Base-by-base conservation (phyloP, 441 rosid genomes). In the Eutrema salsugineum region DNA sequence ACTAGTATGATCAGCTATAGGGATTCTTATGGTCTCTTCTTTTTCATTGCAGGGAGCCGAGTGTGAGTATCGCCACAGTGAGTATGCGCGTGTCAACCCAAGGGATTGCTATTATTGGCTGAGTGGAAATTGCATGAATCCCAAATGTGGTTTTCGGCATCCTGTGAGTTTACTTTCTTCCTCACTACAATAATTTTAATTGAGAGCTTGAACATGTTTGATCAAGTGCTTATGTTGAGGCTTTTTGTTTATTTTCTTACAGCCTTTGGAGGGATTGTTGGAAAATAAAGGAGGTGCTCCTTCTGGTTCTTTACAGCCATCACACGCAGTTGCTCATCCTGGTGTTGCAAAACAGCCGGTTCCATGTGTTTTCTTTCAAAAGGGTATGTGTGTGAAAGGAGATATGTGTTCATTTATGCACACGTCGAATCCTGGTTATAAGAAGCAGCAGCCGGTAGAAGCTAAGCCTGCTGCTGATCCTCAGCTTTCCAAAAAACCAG, bases 51-150 rank as follows among this genome's bases (percentile, higher is more conserved):
- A 95, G 99, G 99, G 98, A 76, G 79, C 75, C 49, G 99, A 95
- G 63, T 92, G 99, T 46, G 99, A 95, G 85, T 95, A 95, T 80
- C 98, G 99, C 11, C 98, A 95, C 63, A 95, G 99, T 71, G 99
- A 95, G 77, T 88, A 83, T 80, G 99, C 98, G 32, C 86, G 99
- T 72, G 75, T 92, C 11, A 95, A 95, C 53, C 99, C 99, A 20
- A 86, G 98, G 77, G 98, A 92, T 83, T 95, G 99, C 79, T 95
- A 83, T 78, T 95, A 58, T 65, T 95, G 99, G 99, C 75, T 95
- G 92, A 89, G 83, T 78, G 97, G 99, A 5, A 95, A 83, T 66
- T 95, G 99, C 77, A 76, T 90, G 88, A 95, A 95, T 79, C 98
- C 88, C 1, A 92, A 89, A 65, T 95, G 99, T 44, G 91, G 91